These are phyloP conservation scores for Lycium ferocissimum DNA, from an alignment of 257 asterid species.

Conservation along the genomic window DNA sequence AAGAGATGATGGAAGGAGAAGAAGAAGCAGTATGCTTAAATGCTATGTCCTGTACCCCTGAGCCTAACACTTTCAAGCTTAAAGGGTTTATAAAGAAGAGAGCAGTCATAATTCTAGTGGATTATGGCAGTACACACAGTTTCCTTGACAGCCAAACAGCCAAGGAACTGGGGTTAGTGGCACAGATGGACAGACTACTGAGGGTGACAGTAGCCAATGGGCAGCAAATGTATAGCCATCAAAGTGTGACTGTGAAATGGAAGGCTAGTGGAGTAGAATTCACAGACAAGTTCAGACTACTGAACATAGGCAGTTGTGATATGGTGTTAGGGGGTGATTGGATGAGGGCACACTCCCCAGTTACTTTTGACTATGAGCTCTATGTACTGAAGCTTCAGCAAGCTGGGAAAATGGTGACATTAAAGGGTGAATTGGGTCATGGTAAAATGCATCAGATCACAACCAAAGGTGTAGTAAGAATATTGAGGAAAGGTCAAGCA, in stretches of 20 bases:
- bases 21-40: too few species aligned
- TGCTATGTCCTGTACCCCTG: too few species aligned
- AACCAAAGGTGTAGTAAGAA: neutral
- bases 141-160: too few species aligned
- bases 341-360: neutral
- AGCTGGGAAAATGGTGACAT: neutral
- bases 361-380: neutral
- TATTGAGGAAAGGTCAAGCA: neutral
- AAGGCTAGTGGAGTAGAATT: neutral
- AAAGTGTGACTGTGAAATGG: neutral
- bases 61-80: too few species aligned
- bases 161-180: neutral
- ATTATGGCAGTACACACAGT: too few species aligned
- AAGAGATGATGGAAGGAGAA: too few species aligned
- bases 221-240: neutral
- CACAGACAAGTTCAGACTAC: neutral
- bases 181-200: neutral
- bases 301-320: neutral
- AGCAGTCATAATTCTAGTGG: too few species aligned
- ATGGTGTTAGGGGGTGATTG: neutral
- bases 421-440: neutral
- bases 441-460: neutral
- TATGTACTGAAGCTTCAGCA: too few species aligned
- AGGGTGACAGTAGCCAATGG: neutral
- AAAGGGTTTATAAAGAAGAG: too few species aligned